These are phyloP conservation scores for Lipomyces japonicus DNA, from an alignment of 805 yeast species.

Conservation along the genomic window DNA sequence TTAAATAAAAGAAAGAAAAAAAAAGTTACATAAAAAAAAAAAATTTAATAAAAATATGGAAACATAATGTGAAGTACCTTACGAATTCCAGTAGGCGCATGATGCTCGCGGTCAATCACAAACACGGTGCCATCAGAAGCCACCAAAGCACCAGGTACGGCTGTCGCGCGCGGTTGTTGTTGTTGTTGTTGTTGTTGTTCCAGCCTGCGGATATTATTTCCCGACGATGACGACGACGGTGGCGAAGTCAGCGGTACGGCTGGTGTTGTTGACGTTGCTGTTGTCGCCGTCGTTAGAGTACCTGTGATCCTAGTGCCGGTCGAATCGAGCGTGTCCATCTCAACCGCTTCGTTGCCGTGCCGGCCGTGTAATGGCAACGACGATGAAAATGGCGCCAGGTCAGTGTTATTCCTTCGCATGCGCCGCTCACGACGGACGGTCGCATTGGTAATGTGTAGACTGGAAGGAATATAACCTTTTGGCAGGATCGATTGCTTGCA, in stretches of 20 bases:
- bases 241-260: neutral
- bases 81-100: neutral
- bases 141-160: neutral
- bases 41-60: conserved; percentile 3
- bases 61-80: conserved; percentile 1
- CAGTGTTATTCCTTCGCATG: conserved; percentile 9
- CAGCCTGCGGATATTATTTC: neutral
- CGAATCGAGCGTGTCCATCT: neutral
- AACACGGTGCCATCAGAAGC: neutral
- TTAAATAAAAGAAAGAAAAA: too few relatives aligned
- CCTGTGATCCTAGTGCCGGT: neutral
- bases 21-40: too few relatives aligned
- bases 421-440: conserved; percentile 27
- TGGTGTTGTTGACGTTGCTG: neutral
- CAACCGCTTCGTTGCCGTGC: neutral
- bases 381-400: neutral
- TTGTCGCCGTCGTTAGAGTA: neutral
- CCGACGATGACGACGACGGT: neutral
- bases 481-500: conserved; percentile 42
- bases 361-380: neutral
- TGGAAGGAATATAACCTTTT: conserved; percentile 23
- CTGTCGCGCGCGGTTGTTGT: neutral
- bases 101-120: neutral
- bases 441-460: conserved; percentile 25
- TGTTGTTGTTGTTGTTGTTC: neutral